These are phyloP conservation scores for Candida mattraensis DNA, from an alignment of 805 yeast genomes.

Conservation along the genomic window DNA sequence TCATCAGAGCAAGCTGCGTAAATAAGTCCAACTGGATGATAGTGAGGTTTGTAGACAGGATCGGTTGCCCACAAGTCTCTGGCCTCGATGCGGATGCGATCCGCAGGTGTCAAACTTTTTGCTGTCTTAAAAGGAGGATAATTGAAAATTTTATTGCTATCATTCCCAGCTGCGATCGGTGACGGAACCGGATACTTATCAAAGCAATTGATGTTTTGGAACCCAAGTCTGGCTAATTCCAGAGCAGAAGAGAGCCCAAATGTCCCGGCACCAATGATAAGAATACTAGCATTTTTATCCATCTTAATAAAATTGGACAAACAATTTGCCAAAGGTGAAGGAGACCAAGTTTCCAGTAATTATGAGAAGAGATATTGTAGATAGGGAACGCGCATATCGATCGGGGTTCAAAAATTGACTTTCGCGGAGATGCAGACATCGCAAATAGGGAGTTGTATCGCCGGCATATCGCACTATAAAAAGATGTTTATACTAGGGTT, in stretches of 20 bases:
- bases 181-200: slow-evolving; percentile 13
- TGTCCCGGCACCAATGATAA: slow-evolving; percentile 11
- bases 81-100: slow-evolving; percentile 6
- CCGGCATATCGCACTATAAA: too few relatives aligned
- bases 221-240: slow-evolving; percentile 6
- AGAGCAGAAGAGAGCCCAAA: slow-evolving; percentile 12
- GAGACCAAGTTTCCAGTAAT: too few relatives aligned
- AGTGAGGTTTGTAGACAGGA: slow-evolving; percentile 9
- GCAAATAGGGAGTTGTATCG: too few relatives aligned
- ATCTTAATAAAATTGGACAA: too few relatives aligned
- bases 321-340: too few relatives aligned
- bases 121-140: slow-evolving; percentile 5
- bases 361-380: too few relatives aligned
- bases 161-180: slow-evolving; percentile 14
- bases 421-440: too few relatives aligned
- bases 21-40: slow-evolving; percentile 12
- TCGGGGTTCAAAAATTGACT: too few relatives aligned
- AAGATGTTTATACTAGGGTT: too few relatives aligned
- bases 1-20: slow-evolving; percentile 29
- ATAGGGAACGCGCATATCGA: too few relatives aligned
- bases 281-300: too few relatives aligned
- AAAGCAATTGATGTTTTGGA: slow-evolving; percentile 5
- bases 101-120: neutral
- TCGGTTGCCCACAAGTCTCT: slow-evolving; percentile 6
- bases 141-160: slow-evolving; percentile 11